Evolutionary conservation across 1,284 basidiomycete species (phyloP), one percentile per base, ranked within the genome.

Genomic region (Boletus austroedulis): DNA sequence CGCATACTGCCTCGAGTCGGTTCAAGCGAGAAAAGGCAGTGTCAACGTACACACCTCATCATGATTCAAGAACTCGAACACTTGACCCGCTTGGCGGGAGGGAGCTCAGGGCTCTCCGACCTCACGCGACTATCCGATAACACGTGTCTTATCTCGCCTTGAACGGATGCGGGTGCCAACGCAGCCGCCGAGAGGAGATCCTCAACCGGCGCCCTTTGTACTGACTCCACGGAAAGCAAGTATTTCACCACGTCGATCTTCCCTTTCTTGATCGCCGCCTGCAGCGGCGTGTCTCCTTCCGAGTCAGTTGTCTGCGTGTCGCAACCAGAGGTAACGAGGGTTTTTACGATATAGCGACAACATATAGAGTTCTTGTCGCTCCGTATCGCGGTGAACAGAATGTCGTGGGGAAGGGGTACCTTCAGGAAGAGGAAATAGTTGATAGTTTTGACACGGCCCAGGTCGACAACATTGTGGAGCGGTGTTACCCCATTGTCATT

Each of bases 281-380:
- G 38, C 9, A 58, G 29, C 4, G 45, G 56, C 5, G 38, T 41
- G 17, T 36, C 11, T n/a, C 55, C 55, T 1, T 43, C 26, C 14
- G 40, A 4, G 34, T 52, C 38, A 2, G 11, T 43, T 2, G 14
- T 26, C 28, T 15, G 21, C 26, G 26, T 19, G 15, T 55, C 34
- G 28, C 55, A 55, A 17, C 55, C 55, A 45, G 26, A 26, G 2
- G 31, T 29, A n/a, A 58, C 56, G 10, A 58, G 56, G 9, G 32
- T 14, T 10, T 34, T 4, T 4, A 53, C 2, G 32, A 56, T 55
- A 36, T 24, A 8, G 17, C 7, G 31, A 23, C 21, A 3, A 38
- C 21, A 45, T 5, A 5, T 26, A 55, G 51, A 45, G 34, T 38
- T 29, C 1, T 23, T 0, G 5, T 38, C 32, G 23, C 50, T 55